These are phyloP conservation scores for Phoenix roebelenii DNA, from an alignment of 176 grass and related monocot species.

Conservation along the genomic window DNA sequence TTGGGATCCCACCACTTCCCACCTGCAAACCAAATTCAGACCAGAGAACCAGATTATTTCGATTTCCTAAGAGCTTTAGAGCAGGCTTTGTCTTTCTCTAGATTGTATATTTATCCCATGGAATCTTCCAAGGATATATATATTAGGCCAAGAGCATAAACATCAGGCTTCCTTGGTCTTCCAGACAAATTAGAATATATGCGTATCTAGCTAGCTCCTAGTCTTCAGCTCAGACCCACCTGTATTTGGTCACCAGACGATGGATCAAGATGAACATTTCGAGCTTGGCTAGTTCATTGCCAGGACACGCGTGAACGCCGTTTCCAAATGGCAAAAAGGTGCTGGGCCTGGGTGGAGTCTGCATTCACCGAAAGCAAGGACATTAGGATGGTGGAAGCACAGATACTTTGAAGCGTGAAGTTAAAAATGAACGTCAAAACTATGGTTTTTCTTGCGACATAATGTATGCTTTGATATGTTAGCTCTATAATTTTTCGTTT, in stretches of 20 bases:
- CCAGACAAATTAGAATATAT: conserved; percentile 13
- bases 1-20: conserved; percentile 37
- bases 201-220: conserved; percentile 5
- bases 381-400: neutral
- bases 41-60: too few species aligned
- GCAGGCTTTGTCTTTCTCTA: too few species aligned
- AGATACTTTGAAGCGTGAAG: too few species aligned
- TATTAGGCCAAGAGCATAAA: conserved; percentile 17
- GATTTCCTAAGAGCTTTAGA: too few species aligned
- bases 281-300: conserved; percentile 89
- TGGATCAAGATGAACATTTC: conserved; percentile 91
- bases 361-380: conserved; percentile 2
- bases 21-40: conserved; percentile 31
- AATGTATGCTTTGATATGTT: too few species aligned
- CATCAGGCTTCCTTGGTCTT: neutral
- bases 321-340: conserved; percentile 85
- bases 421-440: too few species aligned
- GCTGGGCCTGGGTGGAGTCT: conserved; percentile 70
- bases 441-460: too few species aligned
- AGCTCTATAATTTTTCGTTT: too few species aligned
- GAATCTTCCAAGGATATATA: conserved; percentile 3
- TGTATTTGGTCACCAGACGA: conserved; percentile 77
- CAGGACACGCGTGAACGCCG: conserved; percentile 85
- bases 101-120: neutral
- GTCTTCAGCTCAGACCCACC: conserved; percentile 21